Conservation (phyloP, 2,329 filamentous ascomycete species). For the Bipolaris sorokiniana region DNA sequence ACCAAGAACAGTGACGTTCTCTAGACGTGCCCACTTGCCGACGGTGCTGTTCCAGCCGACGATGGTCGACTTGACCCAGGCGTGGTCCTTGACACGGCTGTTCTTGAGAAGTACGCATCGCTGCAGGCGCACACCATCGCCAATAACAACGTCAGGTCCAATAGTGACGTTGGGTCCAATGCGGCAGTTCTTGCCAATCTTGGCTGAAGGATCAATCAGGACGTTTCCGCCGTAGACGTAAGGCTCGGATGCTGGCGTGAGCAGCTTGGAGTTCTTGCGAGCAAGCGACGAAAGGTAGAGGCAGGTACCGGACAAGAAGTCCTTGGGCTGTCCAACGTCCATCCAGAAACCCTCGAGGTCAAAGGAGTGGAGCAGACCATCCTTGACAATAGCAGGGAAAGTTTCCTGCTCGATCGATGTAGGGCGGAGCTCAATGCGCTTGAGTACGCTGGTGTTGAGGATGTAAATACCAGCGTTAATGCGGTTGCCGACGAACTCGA, state of each 20-base stretch:
- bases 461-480: constrained; percentile 99
- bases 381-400: constrained; percentile 90
- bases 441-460: constrained; percentile 87
- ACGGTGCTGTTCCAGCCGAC: constrained; percentile 98
- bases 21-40: constrained; percentile 91
- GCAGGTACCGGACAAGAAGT: constrained; percentile 95
- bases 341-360: constrained; percentile 99
- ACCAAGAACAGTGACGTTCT: constrained; percentile 97
- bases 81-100: constrained; percentile 97
- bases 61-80: constrained; percentile 98
- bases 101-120: constrained; percentile 87
- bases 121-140: constrained; percentile 92
- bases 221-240: constrained; percentile 95
- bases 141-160: constrained; percentile 88
- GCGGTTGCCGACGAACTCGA: constrained; percentile 97
- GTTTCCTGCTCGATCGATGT: constrained; percentile 99
- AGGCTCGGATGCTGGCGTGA: constrained; percentile 73
- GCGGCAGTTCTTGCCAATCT: constrained; percentile 97
- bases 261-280: constrained; percentile 86
- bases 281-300: constrained; percentile 92
- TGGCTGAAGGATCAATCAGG: constrained; percentile 89
- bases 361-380: constrained; percentile 92
- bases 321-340: constrained; percentile 98
- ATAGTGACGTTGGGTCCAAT: constrained; percentile 98
- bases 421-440: constrained; percentile 91